Conservation (phyloP, 495 filamentous ascomycete species). For the Xylaria grammica region DNA sequence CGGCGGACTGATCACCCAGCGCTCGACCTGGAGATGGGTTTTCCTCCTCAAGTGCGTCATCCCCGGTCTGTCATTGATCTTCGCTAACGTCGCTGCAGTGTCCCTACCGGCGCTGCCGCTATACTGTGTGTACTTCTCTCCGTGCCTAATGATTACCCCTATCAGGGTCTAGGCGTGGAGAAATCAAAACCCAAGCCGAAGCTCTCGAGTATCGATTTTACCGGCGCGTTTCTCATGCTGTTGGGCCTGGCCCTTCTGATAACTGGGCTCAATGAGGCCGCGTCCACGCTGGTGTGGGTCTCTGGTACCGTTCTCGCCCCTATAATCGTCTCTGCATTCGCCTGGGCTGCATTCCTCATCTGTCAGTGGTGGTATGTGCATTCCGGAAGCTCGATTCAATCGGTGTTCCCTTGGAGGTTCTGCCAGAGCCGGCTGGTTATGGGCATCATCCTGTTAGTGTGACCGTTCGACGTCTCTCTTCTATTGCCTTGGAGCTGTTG, state of each 20-base stretch:
- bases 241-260: conserved; percentile 26
- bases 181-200: conserved; percentile 10
- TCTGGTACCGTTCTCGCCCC: conserved; percentile 25
- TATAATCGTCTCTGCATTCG: conserved; percentile 1
- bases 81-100: conserved; percentile 19
- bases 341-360: conserved; percentile 10
- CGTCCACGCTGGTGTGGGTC: conserved; percentile 23
- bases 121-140: conserved; percentile 2
- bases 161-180: conserved; percentile 10
- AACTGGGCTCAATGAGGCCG: conserved; percentile 34
- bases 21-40: conserved; percentile 48
- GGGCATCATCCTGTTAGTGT: conserved; percentile 22
- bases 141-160: conserved; percentile 19
- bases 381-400: not conserved
- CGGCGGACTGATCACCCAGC: conserved; percentile 44
- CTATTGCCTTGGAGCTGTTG: not conserved
- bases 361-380: conserved; percentile 14
- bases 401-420: conserved; percentile 25
- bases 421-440: conserved; percentile 17
- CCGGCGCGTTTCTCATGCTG: conserved; percentile 28
- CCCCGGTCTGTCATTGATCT: not conserved
- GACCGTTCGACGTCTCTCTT: conserved; percentile 1
- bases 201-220: conserved; percentile 15
- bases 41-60: conserved; percentile 35
- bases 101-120: conserved; percentile 7